A percentile compares a stretch with the other conserved stretches of the same genome.
Conservation (phyloP, 257 asterid species). For the Forsythia suspensa region DNA sequence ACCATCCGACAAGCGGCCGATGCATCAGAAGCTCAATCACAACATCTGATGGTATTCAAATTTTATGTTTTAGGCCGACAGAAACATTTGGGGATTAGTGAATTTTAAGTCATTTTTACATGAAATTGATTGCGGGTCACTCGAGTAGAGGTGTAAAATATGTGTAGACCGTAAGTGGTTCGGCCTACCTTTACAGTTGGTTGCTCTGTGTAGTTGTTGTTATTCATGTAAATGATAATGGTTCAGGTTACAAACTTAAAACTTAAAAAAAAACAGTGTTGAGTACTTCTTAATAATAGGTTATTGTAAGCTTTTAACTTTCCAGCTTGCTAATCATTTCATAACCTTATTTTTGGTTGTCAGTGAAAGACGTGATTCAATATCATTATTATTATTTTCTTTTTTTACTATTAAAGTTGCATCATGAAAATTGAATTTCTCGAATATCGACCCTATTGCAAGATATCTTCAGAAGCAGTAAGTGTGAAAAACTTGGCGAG, state of each 20-base stretch:
- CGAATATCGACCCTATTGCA: neutral
- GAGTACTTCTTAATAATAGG: conserved; percentile 10
- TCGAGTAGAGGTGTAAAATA: neutral
- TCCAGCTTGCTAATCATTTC: neutral
- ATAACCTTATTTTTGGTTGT: neutral
- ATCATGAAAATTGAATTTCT: neutral
- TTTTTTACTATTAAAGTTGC: too few relatives aligned
- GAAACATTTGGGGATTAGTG: neutral
- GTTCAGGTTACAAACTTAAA: neutral
- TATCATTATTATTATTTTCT: neutral
- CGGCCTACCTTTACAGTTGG: neutral
- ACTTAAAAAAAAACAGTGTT: neutral
- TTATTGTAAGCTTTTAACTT: neutral
- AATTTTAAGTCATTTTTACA: neutral
- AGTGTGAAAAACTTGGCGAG: too few relatives aligned
- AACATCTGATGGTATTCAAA: too few relatives aligned
- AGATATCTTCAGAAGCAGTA: too few relatives aligned
- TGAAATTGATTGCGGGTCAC: neutral
- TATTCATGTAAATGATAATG: neutral
- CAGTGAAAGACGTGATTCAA: neutral
- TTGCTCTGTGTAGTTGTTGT: too few relatives aligned
- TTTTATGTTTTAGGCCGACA: too few relatives aligned
- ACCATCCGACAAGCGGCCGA: neutral
- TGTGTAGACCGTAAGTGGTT: neutral
- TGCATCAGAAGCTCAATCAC: neutral